Base-by-base conservation (phyloP, 78 protist species). In the Thecamonas trahens region DNA sequence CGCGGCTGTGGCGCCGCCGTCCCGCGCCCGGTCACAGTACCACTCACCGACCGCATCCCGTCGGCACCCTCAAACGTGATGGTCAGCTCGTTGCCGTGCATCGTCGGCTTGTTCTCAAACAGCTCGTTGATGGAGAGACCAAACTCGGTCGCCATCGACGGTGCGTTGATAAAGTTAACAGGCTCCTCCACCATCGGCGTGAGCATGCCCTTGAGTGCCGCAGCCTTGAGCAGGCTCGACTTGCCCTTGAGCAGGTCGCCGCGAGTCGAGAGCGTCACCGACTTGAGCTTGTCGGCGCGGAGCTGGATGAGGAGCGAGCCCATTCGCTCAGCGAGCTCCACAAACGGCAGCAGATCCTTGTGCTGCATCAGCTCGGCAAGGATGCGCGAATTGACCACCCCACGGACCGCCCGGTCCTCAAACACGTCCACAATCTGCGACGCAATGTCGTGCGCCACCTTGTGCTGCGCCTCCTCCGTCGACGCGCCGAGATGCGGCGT, bases 401-500 rank as follows among this genome's bases (percentile, higher is more conserved):
- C 79, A 14, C 8, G 24, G 32, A 57, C 13, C 62, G 29, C 31
- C 45, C n/a, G 31, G 20, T 42, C 72, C 22, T 7, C 2, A 6
- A 52, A 24, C 24, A 59, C 66, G 57, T 13, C 35, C 7, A 74
- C 72, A 1, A 74, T 4, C 49, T 28, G 40, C 35, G 49, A 28
- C 53, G 72, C 79, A 17, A 74, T 64, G 50, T 74, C 79, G 47
- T 24, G 38, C 38, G 79, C 79, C 6, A 74, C 79, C 55, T 62
- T 74, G 42, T 28, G 72, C 57, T 74, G 79, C 14, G 78, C 78
- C 65, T 72, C 78, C 38, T 15, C 34, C 20, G 80, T 75, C n/a
- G 66, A 53, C 1, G 83, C 83, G 39, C 83, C 83, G 40, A 77
- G 70, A 47, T 77, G 83, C 15, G 83, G 83, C 29, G 83, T 77